Evolutionary conservation across 768 basidiomycete species (phyloP), one percentile per base, ranked within the genome.

Genomic region (Macrocybe gigantea): DNA sequence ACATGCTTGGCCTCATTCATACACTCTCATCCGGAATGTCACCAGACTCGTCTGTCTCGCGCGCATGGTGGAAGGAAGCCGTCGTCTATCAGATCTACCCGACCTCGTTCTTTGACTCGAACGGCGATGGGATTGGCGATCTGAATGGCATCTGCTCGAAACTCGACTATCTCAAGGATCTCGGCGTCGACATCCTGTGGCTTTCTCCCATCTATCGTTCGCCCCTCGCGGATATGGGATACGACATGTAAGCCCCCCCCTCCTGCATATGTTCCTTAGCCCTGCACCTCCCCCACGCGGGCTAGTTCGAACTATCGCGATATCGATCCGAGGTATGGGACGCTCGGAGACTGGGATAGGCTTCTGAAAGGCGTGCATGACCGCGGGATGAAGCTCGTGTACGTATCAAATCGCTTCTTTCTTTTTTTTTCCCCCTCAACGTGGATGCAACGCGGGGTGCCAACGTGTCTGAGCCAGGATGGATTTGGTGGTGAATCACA

Each of bases 401-500:
- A 55, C 40, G 74, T 66, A 30, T 38, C 22, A 8, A 10, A 6
- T 29, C 41, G 3, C 45, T 29, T 37, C 29, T 10, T 40, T 7
- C 34, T 13, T 1, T 13, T 22, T 30, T 12, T 14, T n/a, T 37
- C 4, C 4, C 4, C 22, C 4, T 22, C 22, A 22, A 22, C 22
- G 22, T 22, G 22, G 4, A 22, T 22, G 4, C 22, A 22, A 22
- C 22, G 22, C 4, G 22, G 40, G 35, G 33, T 32, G 9, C 15
- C n/a, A 12, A 13, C 8, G 44, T 43, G 36, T 30, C 38, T 22
- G 38, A 41, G 22, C 22, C 59, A 84, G 83, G 65, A 85, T 86
- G 80, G 85, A 89, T 57, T 74, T 89, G 1, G 87, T 88, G 29
- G 80, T 82, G 7, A 88, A 88, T 60, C 85, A 87, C 58, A 78